Conservation (phyloP, 352 stramenopile species). For the Phytophthora meadii region DNA sequence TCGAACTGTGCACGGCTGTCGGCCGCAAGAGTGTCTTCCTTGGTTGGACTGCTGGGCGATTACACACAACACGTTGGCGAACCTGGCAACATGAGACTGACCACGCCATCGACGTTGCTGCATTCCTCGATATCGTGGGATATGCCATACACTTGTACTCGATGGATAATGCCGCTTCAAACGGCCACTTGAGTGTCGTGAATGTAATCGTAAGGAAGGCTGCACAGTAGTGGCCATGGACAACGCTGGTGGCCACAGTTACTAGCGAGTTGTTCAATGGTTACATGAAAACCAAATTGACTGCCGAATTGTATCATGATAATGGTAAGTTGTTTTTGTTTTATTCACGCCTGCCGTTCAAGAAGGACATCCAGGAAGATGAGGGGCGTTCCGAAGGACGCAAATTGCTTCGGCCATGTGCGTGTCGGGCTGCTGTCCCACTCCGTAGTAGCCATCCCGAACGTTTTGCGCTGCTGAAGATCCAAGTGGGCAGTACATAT, state of each 20-base stretch:
- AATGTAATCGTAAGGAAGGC: too few relatives aligned
- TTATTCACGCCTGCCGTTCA: conserved; percentile 52
- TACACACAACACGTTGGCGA: conserved; percentile 80
- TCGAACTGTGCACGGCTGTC: conserved; percentile 50
- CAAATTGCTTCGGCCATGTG: conserved; percentile 57
- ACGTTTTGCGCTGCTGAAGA: conserved; percentile 44
- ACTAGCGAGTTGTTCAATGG: too few relatives aligned
- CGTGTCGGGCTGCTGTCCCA: conserved; percentile 40
- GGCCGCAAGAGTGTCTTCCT: conserved; percentile 78
- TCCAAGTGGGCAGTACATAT: conserved; percentile 60
- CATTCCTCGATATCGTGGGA: too few relatives aligned
- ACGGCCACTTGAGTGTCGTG: too few relatives aligned
- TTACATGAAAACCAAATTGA: too few relatives aligned
- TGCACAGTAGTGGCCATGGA: too few relatives aligned
- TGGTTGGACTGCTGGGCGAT: conserved; percentile 69
- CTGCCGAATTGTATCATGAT: too few relatives aligned
- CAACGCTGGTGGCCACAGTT: too few relatives aligned
- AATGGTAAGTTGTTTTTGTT: conserved; percentile 14
- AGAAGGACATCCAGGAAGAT: conserved; percentile 67
- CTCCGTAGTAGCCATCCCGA: conserved; percentile 47
- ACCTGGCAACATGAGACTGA: conserved; percentile 73
- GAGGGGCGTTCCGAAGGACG: conserved; percentile 41
- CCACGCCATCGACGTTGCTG: too few relatives aligned
- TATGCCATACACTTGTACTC: too few relatives aligned
- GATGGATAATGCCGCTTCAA: too few relatives aligned